Evolutionary conservation across 192 early-diverging fungal species (phyloP).

Genomic region (Gorgonomyces haynaldii): DNA sequence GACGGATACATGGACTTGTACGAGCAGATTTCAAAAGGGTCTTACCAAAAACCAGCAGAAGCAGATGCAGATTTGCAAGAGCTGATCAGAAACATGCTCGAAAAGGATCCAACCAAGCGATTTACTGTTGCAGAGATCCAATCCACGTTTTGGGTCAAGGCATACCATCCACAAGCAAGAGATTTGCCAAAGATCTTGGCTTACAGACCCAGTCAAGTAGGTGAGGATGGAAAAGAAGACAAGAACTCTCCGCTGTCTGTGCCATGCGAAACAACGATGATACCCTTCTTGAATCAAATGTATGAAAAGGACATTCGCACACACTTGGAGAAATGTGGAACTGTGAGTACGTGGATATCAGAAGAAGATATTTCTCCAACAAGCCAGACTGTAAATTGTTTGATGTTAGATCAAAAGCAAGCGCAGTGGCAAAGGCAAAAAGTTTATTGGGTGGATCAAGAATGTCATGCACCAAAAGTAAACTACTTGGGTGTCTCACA

Average conservation of each 20-base stretch:
- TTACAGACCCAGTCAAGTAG: neutral
- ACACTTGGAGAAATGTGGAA: conserved; percentile 13
- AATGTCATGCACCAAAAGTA: conserved; percentile 2
- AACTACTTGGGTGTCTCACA: neutral
- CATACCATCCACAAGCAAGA: too few relatives aligned
- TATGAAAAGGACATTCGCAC: conserved; percentile 36
- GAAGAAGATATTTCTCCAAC: neutral
- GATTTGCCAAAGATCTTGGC: too few relatives aligned
- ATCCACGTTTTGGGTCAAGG: too few relatives aligned
- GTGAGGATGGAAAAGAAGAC: neutral
- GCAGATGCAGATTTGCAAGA: conserved; percentile 21
- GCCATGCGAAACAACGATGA: conserved; percentile 43
- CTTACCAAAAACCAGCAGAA: conserved; percentile 30
- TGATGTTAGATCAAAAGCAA: neutral
- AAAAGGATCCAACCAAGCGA: conserved; percentile 22
- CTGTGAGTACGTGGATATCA: neutral
- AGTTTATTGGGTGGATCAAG: conserved; percentile 1
- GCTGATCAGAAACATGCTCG: conserved; percentile 33
- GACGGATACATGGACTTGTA: conserved; percentile 42
- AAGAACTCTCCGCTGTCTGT: conserved; percentile 10
- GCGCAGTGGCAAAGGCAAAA: neutral
- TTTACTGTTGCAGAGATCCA: conserved; percentile 24
- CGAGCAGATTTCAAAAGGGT: conserved; percentile 31
- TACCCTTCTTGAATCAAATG: conserved; percentile 32
- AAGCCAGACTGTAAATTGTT: neutral